A percentile compares a stretch with the other conserved stretches of the same genome.
Evolutionary conservation across 2,329 filamentous ascomycete species (phyloP).

Genomic region (Scedosporium minutisporum): DNA sequence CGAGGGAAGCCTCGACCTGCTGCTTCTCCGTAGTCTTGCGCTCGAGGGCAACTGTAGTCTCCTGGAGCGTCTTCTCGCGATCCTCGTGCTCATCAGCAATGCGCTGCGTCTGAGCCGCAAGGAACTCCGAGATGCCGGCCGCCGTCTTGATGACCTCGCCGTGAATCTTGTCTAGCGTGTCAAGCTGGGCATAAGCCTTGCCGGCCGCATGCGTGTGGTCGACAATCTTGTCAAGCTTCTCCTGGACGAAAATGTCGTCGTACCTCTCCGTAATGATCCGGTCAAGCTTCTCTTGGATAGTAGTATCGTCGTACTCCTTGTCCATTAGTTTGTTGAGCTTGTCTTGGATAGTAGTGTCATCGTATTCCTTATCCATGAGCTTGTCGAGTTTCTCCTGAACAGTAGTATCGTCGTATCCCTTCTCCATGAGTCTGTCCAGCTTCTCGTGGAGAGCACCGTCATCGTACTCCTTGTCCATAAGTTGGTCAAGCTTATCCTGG

Average conservation of each 20-base stretch:
- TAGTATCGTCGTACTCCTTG: conserved; percentile 10
- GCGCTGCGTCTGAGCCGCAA: conserved; percentile 64
- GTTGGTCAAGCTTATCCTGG: conserved; percentile 28
- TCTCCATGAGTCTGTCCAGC: conserved; percentile 41
- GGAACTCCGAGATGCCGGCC: conserved; percentile 72
- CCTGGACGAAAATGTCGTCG: conserved; percentile 32
- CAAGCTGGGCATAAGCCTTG: conserved; percentile 65
- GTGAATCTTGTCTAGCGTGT: conserved; percentile 81
- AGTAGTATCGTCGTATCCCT: conserved; percentile 44
- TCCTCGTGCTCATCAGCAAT: conserved; percentile 70
- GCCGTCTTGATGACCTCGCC: conserved; percentile 78
- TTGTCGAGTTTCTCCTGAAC: conserved; percentile 21
- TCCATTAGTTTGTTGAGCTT: neutral
- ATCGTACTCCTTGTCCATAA: conserved; percentile 9
- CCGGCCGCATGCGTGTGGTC: conserved; percentile 56
- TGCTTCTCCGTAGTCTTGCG: conserved; percentile 59
- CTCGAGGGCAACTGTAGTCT: conserved; percentile 72
- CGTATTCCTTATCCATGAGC: conserved; percentile 18
- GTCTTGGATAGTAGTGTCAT: neutral
- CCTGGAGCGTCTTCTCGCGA: conserved; percentile 68
- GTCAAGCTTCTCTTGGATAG: conserved; percentile 17
- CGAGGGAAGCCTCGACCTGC: conserved; percentile 47
- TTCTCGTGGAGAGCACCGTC: conserved; percentile 10
- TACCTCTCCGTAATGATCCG: conserved; percentile 42
- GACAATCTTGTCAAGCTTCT: conserved; percentile 36